Percentiles rank a stretch among this genome's conserved stretches.
Conservation (phyloP, 768 basidiomycete genomes). For the Mycena polygramma region DNA sequence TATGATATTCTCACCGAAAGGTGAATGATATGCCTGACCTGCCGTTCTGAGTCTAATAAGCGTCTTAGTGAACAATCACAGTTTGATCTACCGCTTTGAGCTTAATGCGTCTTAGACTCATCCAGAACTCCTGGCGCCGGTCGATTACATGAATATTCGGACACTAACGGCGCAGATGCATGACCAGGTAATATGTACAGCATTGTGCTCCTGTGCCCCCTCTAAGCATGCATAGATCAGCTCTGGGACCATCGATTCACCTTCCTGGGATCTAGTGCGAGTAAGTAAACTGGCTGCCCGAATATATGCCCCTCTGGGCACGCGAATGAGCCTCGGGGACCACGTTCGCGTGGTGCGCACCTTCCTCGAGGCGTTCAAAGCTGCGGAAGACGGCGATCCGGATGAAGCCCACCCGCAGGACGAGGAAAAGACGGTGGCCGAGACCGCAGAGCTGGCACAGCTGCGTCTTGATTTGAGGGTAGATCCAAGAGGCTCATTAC, state of each 20-base stretch:
- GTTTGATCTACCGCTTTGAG: conserved; percentile 5
- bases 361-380: conserved; percentile 84
- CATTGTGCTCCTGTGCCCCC: background rate
- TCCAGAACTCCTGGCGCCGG: conserved; percentile 51
- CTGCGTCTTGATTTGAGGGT: conserved; percentile 75
- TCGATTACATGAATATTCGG: conserved; percentile 72
- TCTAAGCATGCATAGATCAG: conserved; percentile 60
- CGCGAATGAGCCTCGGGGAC: conserved; percentile 86
- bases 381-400: conserved; percentile 46
- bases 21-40: conserved; percentile 37
- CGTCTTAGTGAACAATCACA: conserved; percentile 47
- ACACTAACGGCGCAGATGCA: conserved; percentile 72
- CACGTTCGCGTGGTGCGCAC: conserved; percentile 81
- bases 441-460: conserved; percentile 46
- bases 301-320: conserved; percentile 91
- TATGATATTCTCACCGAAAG: conserved; percentile 75
- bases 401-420: conserved; percentile 41
- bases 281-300: conserved; percentile 82
- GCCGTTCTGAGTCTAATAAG: conserved; percentile 17
- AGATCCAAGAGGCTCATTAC: conserved; percentile 25
- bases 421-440: conserved; percentile 42
- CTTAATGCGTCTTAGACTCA: conserved; percentile 61
- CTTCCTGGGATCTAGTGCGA: conserved; percentile 85
- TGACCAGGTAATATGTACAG: conserved; percentile 48
- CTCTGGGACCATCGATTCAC: conserved; percentile 85